A percentile compares a stretch with the other conserved stretches of the same genome.
phyloP scores from a whole-genome alignment of 371 early-diverging fungal genomes.

The Syncephalis plumigaleata region DNA sequence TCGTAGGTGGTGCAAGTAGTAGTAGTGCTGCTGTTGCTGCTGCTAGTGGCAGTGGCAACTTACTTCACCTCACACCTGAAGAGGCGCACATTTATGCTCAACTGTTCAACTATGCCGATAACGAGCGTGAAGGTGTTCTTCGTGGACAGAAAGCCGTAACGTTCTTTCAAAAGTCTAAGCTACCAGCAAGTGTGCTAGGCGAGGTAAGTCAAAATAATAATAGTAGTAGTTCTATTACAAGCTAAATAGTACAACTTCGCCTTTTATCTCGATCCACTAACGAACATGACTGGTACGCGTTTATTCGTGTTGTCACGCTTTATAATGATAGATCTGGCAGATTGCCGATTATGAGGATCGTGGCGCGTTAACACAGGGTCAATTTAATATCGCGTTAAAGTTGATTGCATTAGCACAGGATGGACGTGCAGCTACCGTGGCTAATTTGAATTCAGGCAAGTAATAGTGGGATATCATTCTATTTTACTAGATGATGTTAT shows the following conservation, averaged over 20 bases:
- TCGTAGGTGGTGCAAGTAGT: too few relatives aligned
- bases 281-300: too few relatives aligned
- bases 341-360: constrained; percentile 56
- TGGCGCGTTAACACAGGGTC: constrained; percentile 50
- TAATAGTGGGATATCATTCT: too few relatives aligned
- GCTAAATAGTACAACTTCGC: not conserved
- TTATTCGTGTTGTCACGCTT: not conserved
- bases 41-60: constrained; percentile 2
- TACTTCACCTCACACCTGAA: constrained; percentile 23
- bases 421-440: constrained; percentile 30
- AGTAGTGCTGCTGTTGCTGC: too few relatives aligned
- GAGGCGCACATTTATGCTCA: constrained; percentile 49
- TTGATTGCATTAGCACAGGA: constrained; percentile 75
- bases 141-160: constrained; percentile 56
- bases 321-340: constrained; percentile 54
- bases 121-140: constrained; percentile 47
- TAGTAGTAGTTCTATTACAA: not conserved
- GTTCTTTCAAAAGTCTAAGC: constrained; percentile 58
- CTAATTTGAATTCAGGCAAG: constrained; percentile 22
- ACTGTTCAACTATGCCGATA: constrained; percentile 40
- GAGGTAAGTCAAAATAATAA: constrained; percentile 48
- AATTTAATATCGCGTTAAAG: constrained; percentile 68
- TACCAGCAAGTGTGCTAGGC: constrained; percentile 40
- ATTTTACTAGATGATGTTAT: too few relatives aligned
- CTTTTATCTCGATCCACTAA: too few relatives aligned